A percentile compares a stretch with the other conserved stretches of the same genome.
Conservation (phyloP, 2,329 filamentous ascomycete species). For the Alternaria hordeiaustralica region DNA sequence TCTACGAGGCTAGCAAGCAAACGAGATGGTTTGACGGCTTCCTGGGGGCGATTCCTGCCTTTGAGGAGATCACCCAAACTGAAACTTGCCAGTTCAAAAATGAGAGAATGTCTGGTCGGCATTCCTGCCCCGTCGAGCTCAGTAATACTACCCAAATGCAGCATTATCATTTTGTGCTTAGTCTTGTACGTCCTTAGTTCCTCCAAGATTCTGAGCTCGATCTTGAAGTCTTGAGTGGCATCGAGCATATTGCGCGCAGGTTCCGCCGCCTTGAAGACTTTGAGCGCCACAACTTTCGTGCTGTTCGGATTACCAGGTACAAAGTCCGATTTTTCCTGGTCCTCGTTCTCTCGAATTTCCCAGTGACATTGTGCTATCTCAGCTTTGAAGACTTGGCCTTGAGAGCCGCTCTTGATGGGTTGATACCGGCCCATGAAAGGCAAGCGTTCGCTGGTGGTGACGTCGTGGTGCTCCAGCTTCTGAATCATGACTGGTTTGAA, state of each 20-base stretch:
- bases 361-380: not conserved
- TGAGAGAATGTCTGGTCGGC: not conserved
- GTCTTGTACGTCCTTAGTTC: not conserved
- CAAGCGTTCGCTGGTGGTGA: not conserved
- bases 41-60: not conserved
- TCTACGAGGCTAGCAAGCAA: not conserved
- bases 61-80: not conserved
- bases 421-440: not conserved
- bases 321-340: fast-evolving
- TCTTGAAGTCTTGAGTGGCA: not conserved
- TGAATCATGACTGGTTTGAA: not conserved
- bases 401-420: not conserved
- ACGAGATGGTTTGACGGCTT: not conserved
- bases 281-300: not conserved
- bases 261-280: not conserved
- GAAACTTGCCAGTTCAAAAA: not conserved
- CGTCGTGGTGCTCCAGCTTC: not conserved
- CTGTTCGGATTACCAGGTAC: not conserved
- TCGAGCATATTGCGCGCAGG: not conserved
- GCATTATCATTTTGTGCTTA: not conserved
- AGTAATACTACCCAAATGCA: not conserved
- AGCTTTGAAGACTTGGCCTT: not conserved
- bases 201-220: not conserved
- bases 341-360: not conserved
- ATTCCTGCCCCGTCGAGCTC: not conserved